phyloP scores from a whole-genome alignment of 2,329 filamentous ascomycete species.

The Ceratocystis albifundus region DNA sequence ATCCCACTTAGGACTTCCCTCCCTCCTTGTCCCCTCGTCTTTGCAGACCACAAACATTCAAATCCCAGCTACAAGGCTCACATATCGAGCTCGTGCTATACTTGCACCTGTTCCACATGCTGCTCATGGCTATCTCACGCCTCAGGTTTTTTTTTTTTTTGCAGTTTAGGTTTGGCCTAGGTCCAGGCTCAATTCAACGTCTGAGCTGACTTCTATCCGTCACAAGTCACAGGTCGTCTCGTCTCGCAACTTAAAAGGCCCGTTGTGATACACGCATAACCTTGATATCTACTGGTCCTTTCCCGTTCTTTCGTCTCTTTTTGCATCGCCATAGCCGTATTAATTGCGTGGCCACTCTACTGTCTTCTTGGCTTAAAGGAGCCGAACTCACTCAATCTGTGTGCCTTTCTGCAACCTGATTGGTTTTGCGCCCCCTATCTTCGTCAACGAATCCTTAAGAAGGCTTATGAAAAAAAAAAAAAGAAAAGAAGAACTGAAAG shows the following conservation, averaged over 20 bases:
- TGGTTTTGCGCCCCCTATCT: background rate
- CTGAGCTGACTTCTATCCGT: background rate
- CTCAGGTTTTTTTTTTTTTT: background rate
- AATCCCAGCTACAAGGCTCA: background rate
- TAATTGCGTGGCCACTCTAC: background rate
- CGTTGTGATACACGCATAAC: background rate
- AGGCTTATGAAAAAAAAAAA: background rate
- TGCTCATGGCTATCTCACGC: background rate
- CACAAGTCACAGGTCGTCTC: constrained; percentile 3
- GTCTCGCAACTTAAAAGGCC: background rate
- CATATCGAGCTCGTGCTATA: constrained; percentile 2
- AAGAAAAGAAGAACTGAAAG: constrained; percentile 6
- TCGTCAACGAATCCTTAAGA: background rate
- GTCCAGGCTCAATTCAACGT: background rate
- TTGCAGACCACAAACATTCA: background rate
- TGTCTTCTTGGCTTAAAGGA: constrained; percentile 4
- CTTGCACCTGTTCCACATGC: background rate
- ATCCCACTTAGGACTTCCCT: background rate
- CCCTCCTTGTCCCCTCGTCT: no score
- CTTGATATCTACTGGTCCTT: background rate
- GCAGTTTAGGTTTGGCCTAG: background rate
- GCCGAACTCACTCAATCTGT: background rate
- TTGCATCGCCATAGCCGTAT: background rate
- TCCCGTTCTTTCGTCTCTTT: background rate
- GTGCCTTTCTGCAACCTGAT: background rate